These are phyloP conservation scores for Symmetrospora coprosmae DNA, from an alignment of 768 basidiomycete species.

Conservation along the genomic window DNA sequence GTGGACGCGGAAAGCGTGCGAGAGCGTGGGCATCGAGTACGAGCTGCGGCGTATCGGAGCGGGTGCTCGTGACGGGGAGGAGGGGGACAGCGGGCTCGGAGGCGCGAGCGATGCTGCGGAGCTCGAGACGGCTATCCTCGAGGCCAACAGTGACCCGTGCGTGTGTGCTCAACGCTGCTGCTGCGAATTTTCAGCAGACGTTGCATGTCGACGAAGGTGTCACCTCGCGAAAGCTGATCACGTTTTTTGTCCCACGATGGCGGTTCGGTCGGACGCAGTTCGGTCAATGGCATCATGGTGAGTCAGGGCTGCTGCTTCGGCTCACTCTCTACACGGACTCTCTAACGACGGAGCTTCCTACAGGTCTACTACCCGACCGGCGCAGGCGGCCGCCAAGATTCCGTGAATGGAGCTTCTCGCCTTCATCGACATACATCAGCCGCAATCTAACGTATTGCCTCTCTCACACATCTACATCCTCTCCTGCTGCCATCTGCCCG, in stretches of 20 bases:
- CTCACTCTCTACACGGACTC: neutral
- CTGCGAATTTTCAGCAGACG: too few relatives aligned
- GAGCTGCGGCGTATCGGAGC: slow-evolving; percentile 60
- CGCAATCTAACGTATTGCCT: neutral
- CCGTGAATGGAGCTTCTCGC: slow-evolving; percentile 38
- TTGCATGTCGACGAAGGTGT: too few relatives aligned
- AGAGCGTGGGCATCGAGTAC: slow-evolving; percentile 72
- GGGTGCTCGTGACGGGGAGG: slow-evolving; percentile 42
- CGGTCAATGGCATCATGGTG: slow-evolving; percentile 88
- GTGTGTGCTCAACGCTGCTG: too few relatives aligned
- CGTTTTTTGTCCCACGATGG: too few relatives aligned
- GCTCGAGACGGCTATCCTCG: slow-evolving; percentile 88
- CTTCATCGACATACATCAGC: slow-evolving; percentile 18
- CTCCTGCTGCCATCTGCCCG: slow-evolving; percentile 43
- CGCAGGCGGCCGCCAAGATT: slow-evolving; percentile 56
- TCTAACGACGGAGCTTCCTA: neutral
- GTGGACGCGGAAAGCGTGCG: slow-evolving; percentile 82
- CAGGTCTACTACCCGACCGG: slow-evolving; percentile 96
- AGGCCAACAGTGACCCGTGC: slow-evolving; percentile 72
- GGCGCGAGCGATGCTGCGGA: slow-evolving; percentile 61
- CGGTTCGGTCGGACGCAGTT: neutral
- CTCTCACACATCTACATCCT: neutral
- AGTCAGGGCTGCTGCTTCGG: slow-evolving; percentile 30
- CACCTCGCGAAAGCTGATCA: too few relatives aligned
- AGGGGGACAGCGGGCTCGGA: slow-evolving; percentile 26